These are phyloP conservation scores for Lablab purpureus DNA, from an alignment of 306 rosid genomes.

Conservation along the genomic window DNA sequence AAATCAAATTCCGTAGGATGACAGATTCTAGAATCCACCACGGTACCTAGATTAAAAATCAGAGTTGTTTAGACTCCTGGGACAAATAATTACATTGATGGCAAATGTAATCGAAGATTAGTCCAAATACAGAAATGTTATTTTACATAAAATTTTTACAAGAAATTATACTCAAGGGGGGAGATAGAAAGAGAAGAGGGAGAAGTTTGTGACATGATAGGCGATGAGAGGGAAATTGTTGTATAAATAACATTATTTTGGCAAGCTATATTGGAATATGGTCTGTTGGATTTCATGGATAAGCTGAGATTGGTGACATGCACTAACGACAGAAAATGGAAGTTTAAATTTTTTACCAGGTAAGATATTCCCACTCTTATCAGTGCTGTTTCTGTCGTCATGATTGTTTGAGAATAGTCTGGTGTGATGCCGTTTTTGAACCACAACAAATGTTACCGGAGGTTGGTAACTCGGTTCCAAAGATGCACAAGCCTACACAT, in stretches of 20 bases:
- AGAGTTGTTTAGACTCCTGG: conserved; percentile 2
- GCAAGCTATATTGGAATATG: neutral
- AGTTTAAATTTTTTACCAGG: conserved; percentile 59
- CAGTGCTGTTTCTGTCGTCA: conserved; percentile 61
- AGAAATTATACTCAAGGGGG: neutral
- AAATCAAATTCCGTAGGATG: conserved; percentile 89
- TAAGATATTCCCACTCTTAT: conserved; percentile 77
- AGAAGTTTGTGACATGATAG: neutral
- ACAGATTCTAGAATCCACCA: conserved; percentile 85
- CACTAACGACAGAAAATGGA: neutral
- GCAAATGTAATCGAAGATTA: neutral
- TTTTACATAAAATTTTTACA: neutral
- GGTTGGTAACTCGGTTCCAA: conserved; percentile 84
- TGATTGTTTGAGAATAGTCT: conserved; percentile 72
- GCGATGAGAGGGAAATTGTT: neutral
- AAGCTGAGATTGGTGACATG: conserved; percentile 1
- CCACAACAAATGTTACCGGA: conserved; percentile 85
- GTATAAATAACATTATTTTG: neutral
- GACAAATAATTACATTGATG: neutral
- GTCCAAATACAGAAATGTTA: neutral
- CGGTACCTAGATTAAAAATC: conserved; percentile 64
- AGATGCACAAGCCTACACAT: conserved; percentile 77
- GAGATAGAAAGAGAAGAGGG: neutral
- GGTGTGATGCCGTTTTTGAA: conserved; percentile 84
- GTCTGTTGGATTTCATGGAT: neutral